Base-by-base conservation (phyloP, 768 basidiomycete species). In the Favolaschia claudopus region DNA sequence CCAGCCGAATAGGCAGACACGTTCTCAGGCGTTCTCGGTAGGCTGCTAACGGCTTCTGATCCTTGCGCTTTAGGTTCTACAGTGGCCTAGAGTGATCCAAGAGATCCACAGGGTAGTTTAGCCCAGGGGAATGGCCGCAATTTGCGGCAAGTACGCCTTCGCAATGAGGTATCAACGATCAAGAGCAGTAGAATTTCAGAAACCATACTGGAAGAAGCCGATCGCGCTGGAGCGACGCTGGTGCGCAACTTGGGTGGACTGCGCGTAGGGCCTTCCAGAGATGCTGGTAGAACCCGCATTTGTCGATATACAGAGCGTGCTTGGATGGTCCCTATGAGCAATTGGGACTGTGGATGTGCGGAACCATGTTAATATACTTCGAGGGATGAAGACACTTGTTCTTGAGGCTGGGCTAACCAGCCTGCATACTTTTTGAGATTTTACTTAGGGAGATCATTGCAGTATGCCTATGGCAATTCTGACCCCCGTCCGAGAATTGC, bases 11-110 rank as follows among this genome's bases (percentile, higher is more conserved):
- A 60, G 66, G 56, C 17, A 45, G 34, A 55, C 51, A 46, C 59
- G 4, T 67, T 65, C 38, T 37, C 54, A 39, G 48, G 65, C 0
- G 64, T 67, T 22, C 57, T 49, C 36, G n/a, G n/a, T n/a, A n/a
- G n/a, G n/a, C 55, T 46, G 58, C 44, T 48, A 62, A 32, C 60
- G 60, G 20, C 42, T 62, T 7, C 55, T 56, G 28, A n/a, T 56
- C n/a, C 27, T 34, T 37, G 55, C 46, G 27, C 34, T 62, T 8
- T 28, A 48, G 32, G 32, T 27, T 7, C 39, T 39, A 22, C 43
- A 62, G 37, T 62, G 60, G 60, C 56, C 36, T 5, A 19, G 20
- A 4, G 60, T 46, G 9, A n/a, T 62, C 4, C 40, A 27, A 17
- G 55, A 62, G 27, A 62, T 62, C 9, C 25, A 62, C 43, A 45